These are phyloP conservation scores for Termitomyces sp. DNA, from an alignment of 768 basidiomycete species.

Conservation along the genomic window DNA sequence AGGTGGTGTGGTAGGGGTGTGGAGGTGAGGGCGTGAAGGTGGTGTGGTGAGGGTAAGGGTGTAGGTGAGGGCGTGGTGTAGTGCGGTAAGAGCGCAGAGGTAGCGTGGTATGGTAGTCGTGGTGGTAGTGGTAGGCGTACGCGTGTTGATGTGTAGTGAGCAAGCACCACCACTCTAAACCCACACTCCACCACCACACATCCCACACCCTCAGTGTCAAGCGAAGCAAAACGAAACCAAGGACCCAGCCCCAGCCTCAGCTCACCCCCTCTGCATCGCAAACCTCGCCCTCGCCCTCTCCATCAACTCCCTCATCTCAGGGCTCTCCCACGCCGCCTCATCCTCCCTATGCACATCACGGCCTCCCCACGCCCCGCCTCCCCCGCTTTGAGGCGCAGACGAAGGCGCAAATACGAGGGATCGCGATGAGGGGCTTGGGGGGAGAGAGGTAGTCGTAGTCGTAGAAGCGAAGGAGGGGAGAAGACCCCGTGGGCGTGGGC, in stretches of 20 bases:
- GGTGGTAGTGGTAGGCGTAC: too few species aligned
- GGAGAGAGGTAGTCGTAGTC: constrained; percentile 18
- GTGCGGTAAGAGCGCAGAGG: too few species aligned
- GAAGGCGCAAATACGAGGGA: constrained; percentile 5
- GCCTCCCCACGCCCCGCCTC: constrained; percentile 21
- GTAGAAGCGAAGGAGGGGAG: constrained; percentile 19
- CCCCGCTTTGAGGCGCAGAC: constrained; percentile 8
- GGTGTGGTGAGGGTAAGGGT: too few species aligned
- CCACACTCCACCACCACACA: too few species aligned
- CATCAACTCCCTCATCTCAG: constrained; percentile 70
- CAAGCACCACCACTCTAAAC: too few species aligned
- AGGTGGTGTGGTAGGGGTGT: too few species aligned
- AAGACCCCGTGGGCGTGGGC: constrained; percentile 20
- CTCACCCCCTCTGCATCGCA: neutral
- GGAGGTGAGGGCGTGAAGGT: too few species aligned
- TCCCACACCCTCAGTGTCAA: too few species aligned
- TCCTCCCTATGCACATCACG: constrained; percentile 37
- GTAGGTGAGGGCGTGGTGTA: too few species aligned
- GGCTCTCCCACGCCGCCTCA: constrained; percentile 51
- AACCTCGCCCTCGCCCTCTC: constrained; percentile 42
- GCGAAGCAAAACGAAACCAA: neutral
- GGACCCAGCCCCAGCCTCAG: neutral
- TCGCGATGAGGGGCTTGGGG: constrained; percentile 15
- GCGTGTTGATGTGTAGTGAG: too few species aligned
- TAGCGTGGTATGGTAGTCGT: too few species aligned